Base-by-base conservation (phyloP, 1,284 basidiomycete genomes). In the Chiua sp. region DNA sequence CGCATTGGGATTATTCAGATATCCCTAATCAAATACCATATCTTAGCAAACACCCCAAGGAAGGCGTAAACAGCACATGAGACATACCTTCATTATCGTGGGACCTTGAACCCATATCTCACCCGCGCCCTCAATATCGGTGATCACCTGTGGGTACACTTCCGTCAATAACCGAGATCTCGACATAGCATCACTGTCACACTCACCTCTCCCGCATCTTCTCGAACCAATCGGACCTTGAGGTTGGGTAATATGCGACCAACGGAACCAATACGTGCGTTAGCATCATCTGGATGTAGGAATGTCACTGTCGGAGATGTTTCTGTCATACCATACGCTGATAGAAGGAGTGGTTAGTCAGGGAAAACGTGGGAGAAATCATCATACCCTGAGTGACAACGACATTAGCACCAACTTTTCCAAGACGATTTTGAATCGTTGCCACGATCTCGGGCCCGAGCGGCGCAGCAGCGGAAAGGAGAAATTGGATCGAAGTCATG, bases 391-490 rank as follows among this genome's bases (percentile, higher is more conserved):
- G 87, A 7, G 57, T 60, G 39, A 84, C 66, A 46, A 56, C 32
- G n/a, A 70, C 66, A 16, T 73, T 55, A 3, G 72, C 71, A 81
- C 79, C 82, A 4, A 75, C 63, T 7, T 66, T 70, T 22, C 65
- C 68, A 20, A 88, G 67, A n/a, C 82, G 75, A 7, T 75, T 72
- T 51, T 69, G 69, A 1, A 84, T 73, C 22, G 79, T 74, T 37
- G 81, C 74, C 15, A 86, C 83, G 18, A 94, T 79, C 12, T 85
- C 81, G 1, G 78, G 78, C 2, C 90, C 87, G 8, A 96, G 80
- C 1, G 94, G 94, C 3, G 96, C 96, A 0, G 94, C 96, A 7
- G 92, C 94, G 2, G 87, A 91, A 65, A 88, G 81, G 52, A 95
- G 68, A 8, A 83, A 75, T 26, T 79, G 75, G 16, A 97, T 71